Percentiles rank a stretch among this genome's conserved stretches.
phyloP scores from a whole-genome alignment of 345 rosid genomes.

The Brassica carinata region DNA sequence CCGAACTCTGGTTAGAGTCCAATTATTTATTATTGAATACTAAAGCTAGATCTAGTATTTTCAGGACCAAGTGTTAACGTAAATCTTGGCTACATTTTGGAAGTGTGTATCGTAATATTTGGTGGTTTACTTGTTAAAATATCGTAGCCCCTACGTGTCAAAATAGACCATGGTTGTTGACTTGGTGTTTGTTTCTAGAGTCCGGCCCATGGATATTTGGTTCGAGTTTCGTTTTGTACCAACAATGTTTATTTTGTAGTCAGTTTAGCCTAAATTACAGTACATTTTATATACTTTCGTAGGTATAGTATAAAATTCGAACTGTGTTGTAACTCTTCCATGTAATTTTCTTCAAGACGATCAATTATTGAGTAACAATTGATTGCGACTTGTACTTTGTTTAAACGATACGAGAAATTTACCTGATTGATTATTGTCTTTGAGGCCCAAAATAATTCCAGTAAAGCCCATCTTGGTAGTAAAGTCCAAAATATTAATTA shows the following conservation, averaged over 20 bases:
- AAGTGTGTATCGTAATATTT: neutral
- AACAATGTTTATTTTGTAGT: neutral
- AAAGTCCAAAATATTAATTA: too few species aligned
- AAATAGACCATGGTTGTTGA: neutral
- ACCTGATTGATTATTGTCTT: neutral
- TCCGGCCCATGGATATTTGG: too few species aligned
- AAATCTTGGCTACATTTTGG: neutral
- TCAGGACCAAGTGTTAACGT: slow-evolving; percentile 7
- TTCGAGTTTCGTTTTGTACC: neutral
- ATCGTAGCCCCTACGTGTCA: neutral
- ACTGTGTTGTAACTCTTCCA: neutral
- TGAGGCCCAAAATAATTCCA: neutral
- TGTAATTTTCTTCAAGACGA: neutral
- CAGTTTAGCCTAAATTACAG: neutral
- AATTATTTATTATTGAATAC: neutral
- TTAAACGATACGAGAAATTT: neutral
- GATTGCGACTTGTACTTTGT: neutral
- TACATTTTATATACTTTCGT: neutral
- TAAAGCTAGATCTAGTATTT: neutral
- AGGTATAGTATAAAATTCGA: neutral
- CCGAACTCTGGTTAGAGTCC: neutral
- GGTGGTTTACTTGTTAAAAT: neutral
- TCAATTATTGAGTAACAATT: neutral
- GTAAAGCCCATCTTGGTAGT: neutral
- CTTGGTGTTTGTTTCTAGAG: neutral